Percentiles rank a stretch among this genome's conserved stretches.
Evolutionary conservation across 768 basidiomycete genomes (phyloP).

Genomic region (Austroboletus eburneus): DNA sequence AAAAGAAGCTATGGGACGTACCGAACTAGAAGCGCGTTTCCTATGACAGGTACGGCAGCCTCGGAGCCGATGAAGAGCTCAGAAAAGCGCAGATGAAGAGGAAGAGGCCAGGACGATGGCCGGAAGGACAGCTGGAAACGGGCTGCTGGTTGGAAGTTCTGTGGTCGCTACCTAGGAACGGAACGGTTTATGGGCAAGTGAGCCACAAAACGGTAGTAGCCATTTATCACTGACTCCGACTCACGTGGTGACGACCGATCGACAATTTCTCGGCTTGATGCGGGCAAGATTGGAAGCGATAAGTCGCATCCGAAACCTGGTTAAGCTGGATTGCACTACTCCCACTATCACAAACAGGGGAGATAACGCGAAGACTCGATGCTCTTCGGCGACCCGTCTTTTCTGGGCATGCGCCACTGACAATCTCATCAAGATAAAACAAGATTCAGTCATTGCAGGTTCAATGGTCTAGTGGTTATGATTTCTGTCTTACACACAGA

Average conservation of each 20-base stretch:
- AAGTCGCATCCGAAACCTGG: neutral
- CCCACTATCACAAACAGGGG: neutral
- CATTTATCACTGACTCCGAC: neutral
- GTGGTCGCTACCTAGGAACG: neutral
- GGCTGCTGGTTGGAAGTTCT: too few species aligned
- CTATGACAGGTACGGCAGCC: neutral
- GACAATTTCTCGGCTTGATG: neutral
- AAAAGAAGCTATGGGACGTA: neutral
- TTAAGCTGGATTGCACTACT: too few species aligned
- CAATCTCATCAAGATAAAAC: neutral
- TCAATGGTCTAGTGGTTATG: slow-evolving; percentile 60
- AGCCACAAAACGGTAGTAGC: slow-evolving; percentile 10
- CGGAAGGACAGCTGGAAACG: too few species aligned
- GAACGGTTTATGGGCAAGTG: too few species aligned
- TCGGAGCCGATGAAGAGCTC: neutral
- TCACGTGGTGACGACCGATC: slow-evolving; percentile 10
- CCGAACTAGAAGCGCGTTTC: neutral
- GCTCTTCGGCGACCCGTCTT: too few species aligned
- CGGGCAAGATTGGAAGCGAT: too few species aligned
- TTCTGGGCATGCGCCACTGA: too few species aligned
- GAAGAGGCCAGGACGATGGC: neutral
- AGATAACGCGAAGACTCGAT: neutral
- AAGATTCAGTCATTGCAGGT: slow-evolving; percentile 15
- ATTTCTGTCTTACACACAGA: slow-evolving; percentile 49
- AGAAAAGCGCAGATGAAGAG: neutral